Base-by-base conservation (phyloP, 306 rosid species). In the Castanea mollissima region DNA sequence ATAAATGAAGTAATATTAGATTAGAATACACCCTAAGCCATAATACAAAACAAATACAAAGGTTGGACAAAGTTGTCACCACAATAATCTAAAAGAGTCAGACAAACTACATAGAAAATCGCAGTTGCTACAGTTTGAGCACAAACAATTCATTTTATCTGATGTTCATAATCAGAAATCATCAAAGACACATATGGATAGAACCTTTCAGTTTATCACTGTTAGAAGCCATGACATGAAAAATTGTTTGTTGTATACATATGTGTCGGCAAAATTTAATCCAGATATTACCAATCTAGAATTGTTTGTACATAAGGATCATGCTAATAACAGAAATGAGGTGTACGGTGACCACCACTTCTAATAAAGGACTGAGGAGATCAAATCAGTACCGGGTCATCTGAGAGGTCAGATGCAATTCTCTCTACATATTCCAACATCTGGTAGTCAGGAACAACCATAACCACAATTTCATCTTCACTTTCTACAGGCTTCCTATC, bases 391-490 rank as follows among this genome's bases (percentile, higher is more conserved):
- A 95, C 98, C 56, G 97, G 94, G 82, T 92, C 97, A 78, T 86
- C 85, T 68, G 94, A 89, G 88, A 95, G 95, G 76, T 81, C 20
- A 73, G 99, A 85, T 77, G 99, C 97, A 73, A 95, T 89, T 81
- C 77, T 92, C 89, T 95, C 88, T 19, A 95, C 99, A 76, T 90
- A 86, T 83, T 76, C 93, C 88, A 95, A 82, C 99, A 95, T 95
- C 85, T 95, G 99, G 82, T 91, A 91, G 84, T 92, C 98, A 55
- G 99, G 98, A 86, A 92, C 94, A 81, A 92, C 82, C 99, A 95
- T 92, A 77, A 95, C 97, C 86, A 95, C 94, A 70, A 95, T 89
- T 86, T 92, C 98, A 55, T 95, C 99, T 76, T 88, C 97, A n/a
- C 79, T 83, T 65, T 81, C 88, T 67, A 92, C 91, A 32, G 97